Base-by-base conservation (phyloP, 805 yeast species). In the Wickerhamiella dianesei region DNA sequence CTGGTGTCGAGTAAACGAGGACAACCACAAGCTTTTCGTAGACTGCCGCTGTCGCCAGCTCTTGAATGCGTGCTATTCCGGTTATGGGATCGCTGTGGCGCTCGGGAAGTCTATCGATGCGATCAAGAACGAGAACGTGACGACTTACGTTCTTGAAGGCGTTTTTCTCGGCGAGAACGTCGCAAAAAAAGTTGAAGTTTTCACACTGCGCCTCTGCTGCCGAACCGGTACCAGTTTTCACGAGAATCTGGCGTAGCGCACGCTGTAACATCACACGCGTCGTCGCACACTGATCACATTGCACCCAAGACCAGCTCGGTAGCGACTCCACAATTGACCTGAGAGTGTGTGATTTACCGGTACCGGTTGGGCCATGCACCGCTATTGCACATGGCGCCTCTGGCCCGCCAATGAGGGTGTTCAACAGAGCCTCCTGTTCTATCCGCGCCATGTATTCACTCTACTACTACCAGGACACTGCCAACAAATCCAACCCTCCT, bases 71-170 rank as follows among this genome's bases (percentile, higher is more conserved):
- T 0, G 68, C 50, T 48, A 75, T 67, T 3, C 72, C 64, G 29
- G 65, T 59, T 45, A 67, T 63, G 19, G 74, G 53, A 14, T 65
- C 72, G 14, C 59, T 56, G 1, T 68, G 61, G 14, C 64, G 53
- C 18, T 72, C 78, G 48, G 66, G 66, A 39, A 74, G 65, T 46
- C 67, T 65, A 55, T 75, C 80, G 21, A 75, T 63, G 3, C 73
- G 58, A 49, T 75, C 80, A 12, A 75, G 63, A 1, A 75, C 76
- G 37, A 75, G 58, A 2, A 74, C 66, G 50, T 74, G 77, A 16
- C 60, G 66, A 6, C 32, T 12, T 25, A 25, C 32, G 8, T 63
- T 61, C 2, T 52, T 37, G 46, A 65, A 69, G 1, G 51, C 54
- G 1, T 66, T 56, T 3, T 58, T 62, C 14, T 50, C 53, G 44